These are phyloP conservation scores for Penstemon davidsonii DNA, from an alignment of 257 asterid genomes.

Conservation along the genomic window DNA sequence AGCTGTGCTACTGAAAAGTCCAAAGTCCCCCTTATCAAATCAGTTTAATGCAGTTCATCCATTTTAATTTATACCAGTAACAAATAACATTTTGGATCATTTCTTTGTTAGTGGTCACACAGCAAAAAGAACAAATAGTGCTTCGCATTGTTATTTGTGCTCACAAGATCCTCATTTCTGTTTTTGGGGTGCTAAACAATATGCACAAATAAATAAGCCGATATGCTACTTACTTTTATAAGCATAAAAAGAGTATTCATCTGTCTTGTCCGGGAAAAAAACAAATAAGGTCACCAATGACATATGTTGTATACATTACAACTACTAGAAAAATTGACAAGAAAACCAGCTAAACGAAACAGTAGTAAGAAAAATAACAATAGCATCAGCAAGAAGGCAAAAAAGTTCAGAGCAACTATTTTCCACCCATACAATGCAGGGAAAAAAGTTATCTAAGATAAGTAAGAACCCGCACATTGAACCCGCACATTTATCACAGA, in stretches of 20 bases:
- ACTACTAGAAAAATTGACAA: not conserved
- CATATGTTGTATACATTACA: not conserved
- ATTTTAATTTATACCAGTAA: not conserved
- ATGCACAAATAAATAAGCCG: too few species aligned
- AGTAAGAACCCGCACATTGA: not conserved
- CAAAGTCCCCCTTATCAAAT: slow-evolving; percentile 15
- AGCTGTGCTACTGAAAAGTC: slow-evolving; percentile 14
- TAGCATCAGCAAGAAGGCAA: not conserved
- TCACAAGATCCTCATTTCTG: slow-evolving; percentile 4
- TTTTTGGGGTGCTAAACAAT: not conserved
- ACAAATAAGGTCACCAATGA: not conserved
- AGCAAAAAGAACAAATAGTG: not conserved
- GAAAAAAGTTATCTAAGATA: not conserved
- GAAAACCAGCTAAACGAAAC: not conserved
- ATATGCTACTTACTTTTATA: too few species aligned
- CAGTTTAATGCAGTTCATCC: slow-evolving; percentile 8
- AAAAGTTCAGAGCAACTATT: not conserved
- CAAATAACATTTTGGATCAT: slow-evolving; percentile 7
- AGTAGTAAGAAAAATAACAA: not conserved
- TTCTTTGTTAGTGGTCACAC: not conserved
- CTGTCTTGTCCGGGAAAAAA: too few species aligned
- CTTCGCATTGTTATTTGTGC: slow-evolving; percentile 3
- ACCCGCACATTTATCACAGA: not conserved
- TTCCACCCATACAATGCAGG: not conserved
- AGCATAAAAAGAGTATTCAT: too few species aligned